Evolutionary conservation across 2,329 filamentous ascomycete genomes (phyloP).

Genomic region (Fusarium subglutinans): DNA sequence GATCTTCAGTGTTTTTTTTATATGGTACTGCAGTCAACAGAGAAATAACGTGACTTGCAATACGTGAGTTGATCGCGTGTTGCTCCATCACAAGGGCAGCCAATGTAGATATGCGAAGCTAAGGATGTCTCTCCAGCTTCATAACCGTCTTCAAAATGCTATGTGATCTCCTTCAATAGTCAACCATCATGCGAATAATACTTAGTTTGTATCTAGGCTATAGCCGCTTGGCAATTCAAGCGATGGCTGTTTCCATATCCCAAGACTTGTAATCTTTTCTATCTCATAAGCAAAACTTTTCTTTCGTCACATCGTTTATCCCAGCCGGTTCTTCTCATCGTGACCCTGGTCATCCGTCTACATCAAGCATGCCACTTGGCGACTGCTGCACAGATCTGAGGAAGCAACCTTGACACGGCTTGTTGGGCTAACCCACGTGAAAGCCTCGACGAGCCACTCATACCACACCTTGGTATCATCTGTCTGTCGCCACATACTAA

Average conservation of each 20-base stretch:
- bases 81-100: background rate
- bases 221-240: slow-evolving; percentile 19
- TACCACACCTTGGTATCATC: slow-evolving; percentile 98
- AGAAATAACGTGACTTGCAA: too few relatives aligned
- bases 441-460: slow-evolving; percentile 95
- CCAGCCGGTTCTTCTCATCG: background rate
- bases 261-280: background rate
- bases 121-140: background rate
- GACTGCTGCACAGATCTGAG: slow-evolving; percentile 74
- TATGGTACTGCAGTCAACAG: background rate
- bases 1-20: background rate
- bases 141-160: background rate
- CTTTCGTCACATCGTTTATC: slow-evolving; percentile 20
- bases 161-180: background rate
- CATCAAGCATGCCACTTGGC: slow-evolving; percentile 77
- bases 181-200: background rate
- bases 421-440: slow-evolving; percentile 68
- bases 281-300: slow-evolving; percentile 28
- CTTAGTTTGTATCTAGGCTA: background rate
- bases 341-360: slow-evolving; percentile 46
- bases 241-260: too few relatives aligned
- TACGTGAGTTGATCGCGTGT: background rate
- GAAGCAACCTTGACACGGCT: slow-evolving; percentile 71
- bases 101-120: background rate
- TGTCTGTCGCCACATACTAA: slow-evolving; percentile 96